Percentiles rank a stretch among this genome's conserved stretches.
phyloP scores from a whole-genome alignment of 495 filamentous ascomycete species.

The Penicillium mononematosum region DNA sequence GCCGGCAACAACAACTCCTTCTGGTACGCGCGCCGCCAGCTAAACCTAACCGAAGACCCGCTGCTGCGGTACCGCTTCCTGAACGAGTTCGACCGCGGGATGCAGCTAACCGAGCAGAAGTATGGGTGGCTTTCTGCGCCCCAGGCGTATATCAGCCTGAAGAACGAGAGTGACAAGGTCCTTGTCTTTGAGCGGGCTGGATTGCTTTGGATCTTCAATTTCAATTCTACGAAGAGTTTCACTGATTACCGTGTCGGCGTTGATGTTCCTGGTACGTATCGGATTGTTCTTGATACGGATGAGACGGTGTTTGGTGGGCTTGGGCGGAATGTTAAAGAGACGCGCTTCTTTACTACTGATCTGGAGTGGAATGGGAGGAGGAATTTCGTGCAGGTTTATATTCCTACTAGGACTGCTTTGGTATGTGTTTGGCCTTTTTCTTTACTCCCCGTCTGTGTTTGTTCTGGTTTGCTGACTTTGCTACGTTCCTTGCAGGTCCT shows the following conservation, averaged over 20 bases:
- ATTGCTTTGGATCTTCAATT: constrained; percentile 93
- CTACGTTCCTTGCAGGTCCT: constrained; percentile 43
- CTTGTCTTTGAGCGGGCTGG: constrained; percentile 93
- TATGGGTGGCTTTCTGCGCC: constrained; percentile 88
- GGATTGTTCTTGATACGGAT: constrained; percentile 83
- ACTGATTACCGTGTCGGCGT: constrained; percentile 91
- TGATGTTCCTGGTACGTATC: constrained; percentile 79
- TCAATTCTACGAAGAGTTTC: constrained; percentile 83
- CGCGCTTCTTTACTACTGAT: constrained; percentile 86
- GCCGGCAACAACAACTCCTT: constrained; percentile 93
- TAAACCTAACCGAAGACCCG: constrained; percentile 85
- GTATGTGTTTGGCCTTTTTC: constrained; percentile 54
- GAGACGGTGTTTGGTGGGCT: constrained; percentile 75
- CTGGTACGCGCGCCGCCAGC: constrained; percentile 94
- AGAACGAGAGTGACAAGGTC: constrained; percentile 93
- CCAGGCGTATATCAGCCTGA: constrained; percentile 89
- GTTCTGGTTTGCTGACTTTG: constrained; percentile 11
- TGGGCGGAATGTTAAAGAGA: constrained; percentile 69
- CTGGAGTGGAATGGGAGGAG: constrained; percentile 82
- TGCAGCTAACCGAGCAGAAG: constrained; percentile 83
- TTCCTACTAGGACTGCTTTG: constrained; percentile 80
- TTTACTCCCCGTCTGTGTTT: background rate
- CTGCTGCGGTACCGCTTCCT: constrained; percentile 88
- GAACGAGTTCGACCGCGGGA: constrained; percentile 89
- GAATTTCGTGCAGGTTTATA: constrained; percentile 92